These are phyloP conservation scores for Lolium rigidum DNA, from an alignment of 176 grass and related monocot species.

Conservation along the genomic window DNA sequence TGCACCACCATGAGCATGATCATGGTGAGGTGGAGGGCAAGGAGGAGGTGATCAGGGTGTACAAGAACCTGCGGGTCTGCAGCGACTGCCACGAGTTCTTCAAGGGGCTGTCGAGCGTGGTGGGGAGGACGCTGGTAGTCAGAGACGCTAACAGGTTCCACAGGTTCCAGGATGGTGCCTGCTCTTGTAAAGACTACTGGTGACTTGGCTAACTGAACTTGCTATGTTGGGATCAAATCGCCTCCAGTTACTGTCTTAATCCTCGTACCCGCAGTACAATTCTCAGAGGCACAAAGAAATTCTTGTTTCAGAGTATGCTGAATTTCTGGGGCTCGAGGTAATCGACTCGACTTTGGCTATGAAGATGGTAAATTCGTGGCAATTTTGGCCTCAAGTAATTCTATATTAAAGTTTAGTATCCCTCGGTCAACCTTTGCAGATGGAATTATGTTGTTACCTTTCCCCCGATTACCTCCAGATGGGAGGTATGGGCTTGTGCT, in stretches of 20 bases:
- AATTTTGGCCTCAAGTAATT: background rate
- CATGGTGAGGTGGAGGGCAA: background rate
- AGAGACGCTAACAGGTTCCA: slow-evolving; percentile 65
- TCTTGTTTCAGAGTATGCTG: background rate
- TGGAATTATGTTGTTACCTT: slow-evolving; percentile 56
- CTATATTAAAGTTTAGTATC: background rate
- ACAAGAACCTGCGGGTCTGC: slow-evolving; percentile 61
- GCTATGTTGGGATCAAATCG: background rate
- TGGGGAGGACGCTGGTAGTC: slow-evolving; percentile 28
- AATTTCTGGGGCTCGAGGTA: background rate
- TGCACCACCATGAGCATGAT: slow-evolving; percentile 9
- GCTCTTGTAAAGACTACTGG: slow-evolving; percentile 56
- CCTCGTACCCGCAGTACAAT: background rate
- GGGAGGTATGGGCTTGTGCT: slow-evolving; percentile 60
- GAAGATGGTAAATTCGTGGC: background rate
- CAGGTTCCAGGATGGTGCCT: slow-evolving; percentile 46
- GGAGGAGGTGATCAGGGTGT: slow-evolving; percentile 52
- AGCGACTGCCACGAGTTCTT: slow-evolving; percentile 53
- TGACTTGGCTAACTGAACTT: background rate
- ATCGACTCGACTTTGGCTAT: background rate
- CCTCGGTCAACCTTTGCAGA: slow-evolving; percentile 39
- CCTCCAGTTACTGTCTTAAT: background rate
- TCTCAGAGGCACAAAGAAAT: background rate
- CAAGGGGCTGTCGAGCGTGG: slow-evolving; percentile 38
- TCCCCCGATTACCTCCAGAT: slow-evolving; percentile 59